Base-by-base conservation (phyloP, 2,329 filamentous ascomycete species). In the Trichophyton verrucosum region DNA sequence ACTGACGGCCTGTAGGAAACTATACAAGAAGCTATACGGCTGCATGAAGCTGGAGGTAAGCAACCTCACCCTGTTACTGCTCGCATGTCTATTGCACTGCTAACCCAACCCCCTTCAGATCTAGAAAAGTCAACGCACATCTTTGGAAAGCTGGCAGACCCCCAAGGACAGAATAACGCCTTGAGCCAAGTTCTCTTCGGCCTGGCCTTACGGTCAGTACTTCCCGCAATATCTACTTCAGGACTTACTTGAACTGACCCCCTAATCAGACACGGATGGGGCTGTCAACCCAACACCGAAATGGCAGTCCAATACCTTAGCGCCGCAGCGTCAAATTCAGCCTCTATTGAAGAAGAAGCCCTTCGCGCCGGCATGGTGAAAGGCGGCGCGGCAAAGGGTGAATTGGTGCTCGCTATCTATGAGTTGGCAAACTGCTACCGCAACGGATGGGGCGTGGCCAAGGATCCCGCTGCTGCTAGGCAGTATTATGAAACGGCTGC, bases 401-500 rank as follows among this genome's bases (percentile, higher is more conserved):
- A 99, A 79, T 82, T 99, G 59, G 89, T 97, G 17, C 84, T 99
- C 63, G 92, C 94, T 63, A 97, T 99, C 65, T 97, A 94, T 70
- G 94, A 99, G 78, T 78, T 99, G 69, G 77, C 75, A 17, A 79
- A 79, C 65, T 78, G 82, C 76, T 97, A 96, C 79, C 86, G 94
- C 63, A 85, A 97, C 73, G 94, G 91, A 60, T 97, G 92, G 92
- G 94, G 94, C 57, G 87, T 96, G 57, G 81, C 84, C 64, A 88
- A 88, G 71, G 94, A 99, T 73, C 82, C 91, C 40, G 81, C 89
- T 59, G 94, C 94, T 55, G 94, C 94, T 57, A 80, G 81, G 67
- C 80, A 95, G 81, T 99, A 97, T 74, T 99, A 97, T 74, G 92
- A 97, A 76, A 96, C 92, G 8, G 94, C 94, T 30, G 94, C 94